Percentiles rank a stretch among this genome's conserved stretches.
These are phyloP conservation scores for Pseudopediastrum boryanum DNA, from an alignment of 139 green algal species.

Conservation along the genomic window DNA sequence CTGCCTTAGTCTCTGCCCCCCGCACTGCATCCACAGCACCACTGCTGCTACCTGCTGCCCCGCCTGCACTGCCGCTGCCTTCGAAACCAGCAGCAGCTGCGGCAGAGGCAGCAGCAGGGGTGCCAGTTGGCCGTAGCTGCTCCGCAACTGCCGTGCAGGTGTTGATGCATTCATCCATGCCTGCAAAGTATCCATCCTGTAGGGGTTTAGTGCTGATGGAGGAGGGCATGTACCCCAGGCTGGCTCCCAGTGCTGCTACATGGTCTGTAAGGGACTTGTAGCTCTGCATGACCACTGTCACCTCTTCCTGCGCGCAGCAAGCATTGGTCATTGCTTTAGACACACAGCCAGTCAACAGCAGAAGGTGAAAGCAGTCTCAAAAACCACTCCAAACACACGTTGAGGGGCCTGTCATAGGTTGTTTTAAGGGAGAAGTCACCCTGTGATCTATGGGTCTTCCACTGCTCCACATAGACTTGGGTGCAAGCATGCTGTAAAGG, in stretches of 20 bases:
- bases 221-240: background rate
- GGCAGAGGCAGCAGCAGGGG: conserved; percentile 1
- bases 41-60: background rate
- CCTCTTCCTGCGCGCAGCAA: conserved; percentile 24
- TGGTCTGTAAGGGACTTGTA: conserved; percentile 18
- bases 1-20: background rate
- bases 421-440: background rate
- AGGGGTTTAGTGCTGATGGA: conserved; percentile 13
- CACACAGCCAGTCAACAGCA: background rate
- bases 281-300: conserved; percentile 36
- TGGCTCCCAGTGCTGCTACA: background rate
- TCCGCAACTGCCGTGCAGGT: conserved; percentile 11
- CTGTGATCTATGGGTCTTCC: too few species aligned
- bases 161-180: conserved; percentile 18
- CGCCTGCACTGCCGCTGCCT: conserved; percentile 16
- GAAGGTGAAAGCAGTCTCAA: background rate
- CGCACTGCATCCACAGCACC: background rate
- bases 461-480: too few species aligned
- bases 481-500: background rate
- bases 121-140: background rate
- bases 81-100: background rate
- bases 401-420: background rate
- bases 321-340: background rate
- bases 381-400: background rate
- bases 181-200: conserved; percentile 10